A percentile compares a stretch with the other conserved stretches of the same genome.
These are phyloP conservation scores for Botrytis elliptica DNA, from an alignment of 2,329 filamentous ascomycete genomes.

Conservation along the genomic window DNA sequence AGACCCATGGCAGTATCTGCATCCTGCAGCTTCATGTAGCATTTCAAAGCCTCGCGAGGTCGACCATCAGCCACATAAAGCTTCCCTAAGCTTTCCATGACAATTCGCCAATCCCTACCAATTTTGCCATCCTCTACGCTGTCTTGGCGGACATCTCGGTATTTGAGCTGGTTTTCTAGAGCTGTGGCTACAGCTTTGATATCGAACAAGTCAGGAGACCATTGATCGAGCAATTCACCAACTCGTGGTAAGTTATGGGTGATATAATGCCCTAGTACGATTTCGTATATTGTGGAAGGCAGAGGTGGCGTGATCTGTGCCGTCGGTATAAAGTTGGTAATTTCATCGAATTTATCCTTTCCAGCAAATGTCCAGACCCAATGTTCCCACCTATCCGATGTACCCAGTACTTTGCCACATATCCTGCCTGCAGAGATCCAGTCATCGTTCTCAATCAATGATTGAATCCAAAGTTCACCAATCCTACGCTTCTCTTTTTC, in stretches of 20 bases:
- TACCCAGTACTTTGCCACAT: slow-evolving; percentile 78
- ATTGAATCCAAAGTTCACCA: slow-evolving; percentile 89
- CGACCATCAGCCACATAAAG: slow-evolving; percentile 80
- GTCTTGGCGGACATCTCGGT: slow-evolving; percentile 71
- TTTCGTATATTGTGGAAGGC: slow-evolving; percentile 80
- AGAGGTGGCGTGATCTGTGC: slow-evolving; percentile 76
- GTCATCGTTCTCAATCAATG: slow-evolving; percentile 70
- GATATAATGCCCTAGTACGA: slow-evolving; percentile 86
- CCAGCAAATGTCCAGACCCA: slow-evolving; percentile 94
- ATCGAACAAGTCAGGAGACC: slow-evolving; percentile 83
- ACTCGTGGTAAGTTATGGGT: slow-evolving; percentile 73
- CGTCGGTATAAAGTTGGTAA: slow-evolving; percentile 78
- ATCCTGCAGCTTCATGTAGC: slow-evolving; percentile 88
- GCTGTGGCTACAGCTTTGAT: slow-evolving; percentile 71
- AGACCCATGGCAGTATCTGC: slow-evolving; percentile 84
- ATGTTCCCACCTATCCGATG: slow-evolving; percentile 83
- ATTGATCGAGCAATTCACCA: slow-evolving; percentile 74
- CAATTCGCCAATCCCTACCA: slow-evolving; percentile 80
- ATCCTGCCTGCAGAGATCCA: slow-evolving; percentile 79
- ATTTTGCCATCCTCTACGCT: slow-evolving; percentile 70
- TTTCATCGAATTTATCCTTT: slow-evolving; percentile 83
- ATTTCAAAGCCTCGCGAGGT: slow-evolving; percentile 79
- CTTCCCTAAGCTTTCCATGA: slow-evolving; percentile 83
- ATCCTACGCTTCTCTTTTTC: slow-evolving; percentile 88
- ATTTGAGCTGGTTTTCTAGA: slow-evolving; percentile 79